Conservation (phyloP, 495 filamentous ascomycete genomes). For the Opeltia flavorubescens region DNA sequence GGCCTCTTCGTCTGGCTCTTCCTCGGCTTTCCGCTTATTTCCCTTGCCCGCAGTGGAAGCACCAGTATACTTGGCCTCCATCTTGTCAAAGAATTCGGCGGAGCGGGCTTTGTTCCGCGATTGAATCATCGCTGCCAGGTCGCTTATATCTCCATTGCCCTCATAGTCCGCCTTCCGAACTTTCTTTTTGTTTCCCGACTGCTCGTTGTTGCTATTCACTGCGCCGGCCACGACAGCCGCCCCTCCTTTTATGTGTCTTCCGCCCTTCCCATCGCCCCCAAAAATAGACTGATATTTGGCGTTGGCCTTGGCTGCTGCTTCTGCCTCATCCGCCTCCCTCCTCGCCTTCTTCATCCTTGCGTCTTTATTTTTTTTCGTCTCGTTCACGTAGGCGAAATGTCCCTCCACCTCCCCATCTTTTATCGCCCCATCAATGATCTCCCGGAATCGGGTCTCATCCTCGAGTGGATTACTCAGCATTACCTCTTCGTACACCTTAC, state of each 20-base stretch:
- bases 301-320: conserved; percentile 54
- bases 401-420: conserved; percentile 44
- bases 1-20: conserved; percentile 49
- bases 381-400: conserved; percentile 55
- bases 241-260: conserved; percentile 18
- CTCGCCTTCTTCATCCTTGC: conserved; percentile 39
- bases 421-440: conserved; percentile 73
- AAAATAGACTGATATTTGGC: conserved; percentile 49
- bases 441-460: conserved; percentile 74
- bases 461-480: conserved; percentile 76
- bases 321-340: conserved; percentile 58
- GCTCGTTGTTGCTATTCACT: conserved; percentile 2
- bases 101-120: conserved; percentile 35
- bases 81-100: conserved; percentile 43
- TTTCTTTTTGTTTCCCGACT: conserved; percentile 16
- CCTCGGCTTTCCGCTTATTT: conserved; percentile 28
- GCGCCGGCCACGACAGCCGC: conserved; percentile 5
- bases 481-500: conserved; percentile 59
- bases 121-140: conserved; percentile 44
- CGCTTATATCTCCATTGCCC: conserved; percentile 7
- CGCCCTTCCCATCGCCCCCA: conserved; percentile 20
- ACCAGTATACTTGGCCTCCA: conserved; percentile 61
- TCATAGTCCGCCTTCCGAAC: no score
- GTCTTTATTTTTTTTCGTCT: conserved; percentile 49
- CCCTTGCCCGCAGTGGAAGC: conserved; percentile 17